Evolutionary conservation across 495 filamentous ascomycete species (phyloP), one percentile per base, ranked within the genome.

Genomic region (Lichenothelia convexa): DNA sequence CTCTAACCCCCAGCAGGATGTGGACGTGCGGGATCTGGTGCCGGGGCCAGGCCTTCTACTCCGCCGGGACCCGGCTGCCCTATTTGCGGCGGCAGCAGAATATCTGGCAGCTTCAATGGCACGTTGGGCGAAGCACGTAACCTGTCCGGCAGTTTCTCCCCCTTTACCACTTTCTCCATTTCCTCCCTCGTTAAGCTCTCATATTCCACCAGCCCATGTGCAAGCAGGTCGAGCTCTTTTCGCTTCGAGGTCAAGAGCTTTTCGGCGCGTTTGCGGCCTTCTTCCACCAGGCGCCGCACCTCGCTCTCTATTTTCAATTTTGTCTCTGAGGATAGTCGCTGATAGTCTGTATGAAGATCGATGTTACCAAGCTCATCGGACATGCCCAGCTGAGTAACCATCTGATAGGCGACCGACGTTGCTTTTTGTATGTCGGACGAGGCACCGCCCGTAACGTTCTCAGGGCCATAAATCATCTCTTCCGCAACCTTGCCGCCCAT

Each of bases 401-500:
- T 84, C 19, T 63, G 59, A 52, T 85, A 85, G 1, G 91, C 87
- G 1, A 76, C 65, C 11, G 61, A 47, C 3, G 89, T 95, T 8
- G 89, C 89, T 38, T 58, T 51, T 60, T 75, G 66, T 22, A 97
- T 76, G 57, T 97, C 89, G 1, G 23, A 38, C 19, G 16, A 39
- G 33, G 51, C 56, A 21, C 89, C 89, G 47, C 70, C 80, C 2
- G 83, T 85, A 21, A 94, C 87, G 40, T 81, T 73, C 32, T 93
- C 84, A 15, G 71, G 54, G 3, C 89, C 89, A 45, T 81, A 95
- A 21, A 93, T 71, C 33, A 97, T 63, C 59, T 95, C 84, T 53
- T 97, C 89, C 0, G 91, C 89, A 20, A 81, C 80, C 58, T 89
- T 93, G 36, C 91, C 89, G 35, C 87, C 89, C 66, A 95, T 77